Evolutionary conservation across 1,284 basidiomycete genomes (phyloP), one percentile per base, ranked within the genome.

Genomic region (Bjerkandera adusta): DNA sequence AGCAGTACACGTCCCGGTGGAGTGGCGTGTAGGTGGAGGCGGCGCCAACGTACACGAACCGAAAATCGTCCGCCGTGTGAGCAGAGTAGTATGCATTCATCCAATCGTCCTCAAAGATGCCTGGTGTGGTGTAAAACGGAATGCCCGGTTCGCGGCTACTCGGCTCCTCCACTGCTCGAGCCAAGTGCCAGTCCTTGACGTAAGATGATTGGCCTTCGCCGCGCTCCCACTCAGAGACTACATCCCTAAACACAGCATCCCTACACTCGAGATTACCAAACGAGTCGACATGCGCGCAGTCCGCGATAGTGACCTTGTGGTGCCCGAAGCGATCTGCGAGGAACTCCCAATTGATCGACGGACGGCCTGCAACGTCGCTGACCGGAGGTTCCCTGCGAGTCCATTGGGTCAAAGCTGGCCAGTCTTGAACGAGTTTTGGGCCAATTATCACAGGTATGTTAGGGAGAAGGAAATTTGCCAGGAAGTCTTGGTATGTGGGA

Each of bases 141-240:
- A 13, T 13, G 18, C 11, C 0, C 42, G n/a, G 4, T 2, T 27
- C 6, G 11, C 12, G 16, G 16, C n/a, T 4, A 11, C 36, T 29
- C 13, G 15, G 12, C 8, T 18, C 36, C 34, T 43, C 48, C 11
- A 55, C 33, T 12, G 45, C 24, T 8, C 55, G 57, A 7, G 61
- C 55, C 4, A 65, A 58, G 32, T 65, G 62, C 63, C 63, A 65
- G 47, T 65, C 63, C 39, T 65, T 65, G 46, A 61, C 59, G 33
- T 65, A 65, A n/a, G 63, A 51, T 12, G 50, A 37, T 18, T 49
- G 42, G 5, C 60, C 59, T 21, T 49, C 18, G 4, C 56, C 58
- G 1, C 38, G 18, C 32, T 53, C 44, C 61, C 60, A 65, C 22
- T 56, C 35, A 7, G 44, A 41, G 26, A 61, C 53, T 13, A 65